Evolutionary conservation across 2,329 filamentous ascomycete genomes (phyloP), one percentile per base, ranked within the genome.

Genomic region (Trichophyton schoenleinii): DNA sequence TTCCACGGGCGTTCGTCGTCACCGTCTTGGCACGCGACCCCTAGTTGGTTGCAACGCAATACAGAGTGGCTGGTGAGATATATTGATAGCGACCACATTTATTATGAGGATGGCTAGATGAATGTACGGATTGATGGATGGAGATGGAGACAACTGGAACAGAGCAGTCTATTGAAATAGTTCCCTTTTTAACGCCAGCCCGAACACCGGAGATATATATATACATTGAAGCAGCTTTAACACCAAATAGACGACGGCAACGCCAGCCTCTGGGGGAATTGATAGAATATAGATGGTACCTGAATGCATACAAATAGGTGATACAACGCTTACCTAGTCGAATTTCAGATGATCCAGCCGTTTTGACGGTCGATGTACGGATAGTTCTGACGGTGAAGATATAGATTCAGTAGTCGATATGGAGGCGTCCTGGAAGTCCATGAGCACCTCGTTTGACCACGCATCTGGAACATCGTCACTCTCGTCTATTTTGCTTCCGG

Each of bases 21-120:
- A 55, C 52, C 31, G 25, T 55, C 52, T 55, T 55, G 52, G 52
- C 52, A 55, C 52, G 28, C 52, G 52, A 55, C 34, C 34, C 34
- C 34, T 38, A 38, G 34, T 38, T 31, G 28, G 34, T 13, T 13
- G 6, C 52, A 36, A 20, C 52, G 4, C 52, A 25, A 52, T 28
- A 22, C n/a, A 31, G 49, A 36, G 52, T 55, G 52, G 52, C 52
- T 55, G 52, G 28, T 55, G 11, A 53, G 20, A 18, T 53, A 18
- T 53, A 28, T 28, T n/a, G 48, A 53, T 34, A 20, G 18, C 9
- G 5, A 20, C 20, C 8, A 20, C n/a, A 52, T 20, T 28, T 8
- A 52, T 18, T 18, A 52, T 11, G 46, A 4, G 22, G 22, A 52
- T 25, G 1, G 20, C n/a, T 13, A 28, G 20, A 18, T 44, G 6